Evolutionary conservation across 139 green algal genomes (phyloP).

Genomic region (Chlamydomonas urium): DNA sequence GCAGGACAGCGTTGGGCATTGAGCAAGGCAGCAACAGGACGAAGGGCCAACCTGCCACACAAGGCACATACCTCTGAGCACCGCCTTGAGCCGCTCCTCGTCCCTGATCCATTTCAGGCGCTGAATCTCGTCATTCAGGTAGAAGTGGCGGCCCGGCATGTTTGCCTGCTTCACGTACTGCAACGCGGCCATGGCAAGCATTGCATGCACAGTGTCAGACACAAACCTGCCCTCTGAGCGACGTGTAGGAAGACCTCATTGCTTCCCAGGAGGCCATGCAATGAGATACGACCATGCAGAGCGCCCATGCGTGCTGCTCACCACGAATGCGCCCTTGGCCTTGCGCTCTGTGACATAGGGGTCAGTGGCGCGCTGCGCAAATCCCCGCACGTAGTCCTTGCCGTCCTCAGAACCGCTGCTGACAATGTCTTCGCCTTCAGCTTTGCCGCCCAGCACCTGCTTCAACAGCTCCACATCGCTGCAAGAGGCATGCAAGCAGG

Average conservation of each 20-base stretch:
- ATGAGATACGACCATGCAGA: no score
- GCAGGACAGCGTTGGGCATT: no score
- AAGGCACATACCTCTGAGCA: background rate
- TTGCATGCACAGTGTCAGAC: no score
- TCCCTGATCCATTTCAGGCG: constrained; percentile 13
- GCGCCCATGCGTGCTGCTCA: no score
- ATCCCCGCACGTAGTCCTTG: constrained; percentile 10
- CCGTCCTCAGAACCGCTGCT: constrained; percentile 3
- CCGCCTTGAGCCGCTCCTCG: constrained; percentile 4
- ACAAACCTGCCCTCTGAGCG: no score
- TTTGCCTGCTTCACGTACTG: constrained; percentile 30
- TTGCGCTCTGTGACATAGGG: constrained; percentile 24
- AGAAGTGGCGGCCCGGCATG: constrained; percentile 24
- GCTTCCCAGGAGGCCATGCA: background rate
- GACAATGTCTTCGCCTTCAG: constrained; percentile 10
- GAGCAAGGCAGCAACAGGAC: no score
- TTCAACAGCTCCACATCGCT: constrained; percentile 16
- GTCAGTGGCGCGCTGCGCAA: constrained; percentile 26
- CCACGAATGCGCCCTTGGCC: constrained; percentile 24
- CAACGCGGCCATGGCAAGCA: no score
- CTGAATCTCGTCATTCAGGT: constrained; percentile 28
- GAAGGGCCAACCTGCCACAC: no score
- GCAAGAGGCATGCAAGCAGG: background rate
- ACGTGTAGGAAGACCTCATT: no score
- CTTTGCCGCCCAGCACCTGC: constrained; percentile 3